phyloP scores from a whole-genome alignment of 768 basidiomycete species.

The Rhizopogon roseolus region DNA sequence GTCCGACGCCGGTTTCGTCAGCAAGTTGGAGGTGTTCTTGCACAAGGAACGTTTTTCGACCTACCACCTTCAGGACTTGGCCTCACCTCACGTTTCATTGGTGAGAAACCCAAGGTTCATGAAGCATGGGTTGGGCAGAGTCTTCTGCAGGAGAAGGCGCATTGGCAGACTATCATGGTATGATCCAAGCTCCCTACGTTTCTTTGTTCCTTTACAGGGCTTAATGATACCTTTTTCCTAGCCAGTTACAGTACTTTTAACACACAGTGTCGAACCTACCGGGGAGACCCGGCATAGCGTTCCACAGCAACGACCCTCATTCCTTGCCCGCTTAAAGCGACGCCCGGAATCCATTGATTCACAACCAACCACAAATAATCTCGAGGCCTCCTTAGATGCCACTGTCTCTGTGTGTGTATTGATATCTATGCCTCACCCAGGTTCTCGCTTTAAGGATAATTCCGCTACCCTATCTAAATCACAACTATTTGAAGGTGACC shows the following conservation, averaged over 20 bases:
- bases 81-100: slow-evolving; percentile 34
- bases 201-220: background rate
- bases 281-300: background rate
- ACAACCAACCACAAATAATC: background rate
- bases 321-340: slow-evolving; percentile 1
- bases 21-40: slow-evolving; percentile 48
- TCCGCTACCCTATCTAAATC: slow-evolving; percentile 16
- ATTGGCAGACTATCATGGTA: slow-evolving; percentile 49
- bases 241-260: slow-evolving; percentile 27
- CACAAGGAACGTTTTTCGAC: slow-evolving; percentile 37
- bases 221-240: slow-evolving; percentile 5
- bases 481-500: slow-evolving; percentile 2
- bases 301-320: background rate
- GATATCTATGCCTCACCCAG: slow-evolving; percentile 50
- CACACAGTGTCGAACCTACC: slow-evolving; percentile 8
- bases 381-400: slow-evolving; percentile 17
- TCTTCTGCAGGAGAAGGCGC: slow-evolving; percentile 13
- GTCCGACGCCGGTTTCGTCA: slow-evolving; percentile 54
- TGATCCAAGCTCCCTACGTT: slow-evolving; percentile 9
- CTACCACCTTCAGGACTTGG: slow-evolving; percentile 27
- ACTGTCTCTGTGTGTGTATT: slow-evolving; percentile 52
- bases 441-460: slow-evolving; percentile 11
- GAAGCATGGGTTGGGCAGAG: slow-evolving; percentile 37
- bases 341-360: slow-evolving; percentile 6
- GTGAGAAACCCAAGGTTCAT: slow-evolving; percentile 46